Evolutionary conservation across 352 stramenopile species (phyloP), one percentile per base, ranked within the genome.

Genomic region (Phytophthora nicotianae): DNA sequence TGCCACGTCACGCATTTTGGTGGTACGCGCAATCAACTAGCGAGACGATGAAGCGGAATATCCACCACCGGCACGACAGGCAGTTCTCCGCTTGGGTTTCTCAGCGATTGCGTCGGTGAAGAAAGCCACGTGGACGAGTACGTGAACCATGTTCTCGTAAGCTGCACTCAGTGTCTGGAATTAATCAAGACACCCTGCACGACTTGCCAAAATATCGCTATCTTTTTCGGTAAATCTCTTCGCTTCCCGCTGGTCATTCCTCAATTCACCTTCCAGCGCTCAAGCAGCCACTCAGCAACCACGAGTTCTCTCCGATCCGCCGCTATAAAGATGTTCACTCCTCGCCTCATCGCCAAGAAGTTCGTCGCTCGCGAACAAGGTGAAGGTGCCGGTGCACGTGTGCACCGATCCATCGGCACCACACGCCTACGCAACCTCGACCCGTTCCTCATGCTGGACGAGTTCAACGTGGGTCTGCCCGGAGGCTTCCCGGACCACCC

Each of bases 401-500:
- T 83, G 19, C 68, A 77, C 27, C 65, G 72, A 24, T 81, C 72
- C 27, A 70, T 83, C 41, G 74, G 74, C 33, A 70, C 72, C 13
- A 52, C 57, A 4, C 48, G 63, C 2, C 51, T 82, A 29, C 71
- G 60, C 57, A 75, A 74, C 26, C 50, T 81, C 23, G 75, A 82
- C 65, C 72, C 72, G 49, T 82, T 84, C 62, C 74, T 85, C n/a
- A 81, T 85, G 76, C 73, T 85, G 43, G 70, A 81, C 56, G 76
- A 85, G 69, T 81, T 82, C 66, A 72, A 77, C 43, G 68, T 79
- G n/a, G 73, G 67, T 7, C 62, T 82, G 2, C 71, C 88, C 4
- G 86, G 91, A 26, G 90, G 90, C 19, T 97, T 97, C 77, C 86
- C 90, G 0, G 71, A 89, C 37, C 92, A 98, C 78, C 88, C 89